phyloP scores from a whole-genome alignment of 2,329 filamentous ascomycete species.

The Trichoderma brevicompactum region DNA sequence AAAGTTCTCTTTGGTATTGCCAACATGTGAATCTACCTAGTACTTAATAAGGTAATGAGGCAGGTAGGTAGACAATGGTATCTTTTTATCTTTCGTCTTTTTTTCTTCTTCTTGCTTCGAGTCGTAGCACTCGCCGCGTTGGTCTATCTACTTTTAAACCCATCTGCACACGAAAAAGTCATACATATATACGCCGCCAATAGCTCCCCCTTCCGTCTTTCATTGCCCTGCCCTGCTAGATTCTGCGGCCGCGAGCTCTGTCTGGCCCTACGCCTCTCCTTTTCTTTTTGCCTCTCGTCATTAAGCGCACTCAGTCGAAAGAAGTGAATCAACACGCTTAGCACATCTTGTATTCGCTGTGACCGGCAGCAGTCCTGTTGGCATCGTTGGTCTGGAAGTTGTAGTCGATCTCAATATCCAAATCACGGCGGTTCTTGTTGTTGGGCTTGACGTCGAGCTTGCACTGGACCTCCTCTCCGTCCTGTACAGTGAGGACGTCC shows the following conservation, averaged over 20 bases:
- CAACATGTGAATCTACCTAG: background rate
- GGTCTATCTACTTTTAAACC: constrained; percentile 28
- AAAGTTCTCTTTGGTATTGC: background rate
- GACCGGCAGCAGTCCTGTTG: constrained; percentile 69
- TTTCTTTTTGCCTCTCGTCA: constrained; percentile 11
- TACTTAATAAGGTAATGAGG: too few species aligned
- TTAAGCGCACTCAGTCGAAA: background rate
- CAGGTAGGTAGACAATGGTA: background rate
- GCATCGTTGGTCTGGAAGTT: constrained; percentile 75
- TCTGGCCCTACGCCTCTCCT: background rate
- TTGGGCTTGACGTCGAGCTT: constrained; percentile 84
- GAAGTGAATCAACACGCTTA: constrained; percentile 41
- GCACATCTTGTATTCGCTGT: constrained; percentile 81
- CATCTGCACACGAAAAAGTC: constrained; percentile 18
- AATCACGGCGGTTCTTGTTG: constrained; percentile 88
- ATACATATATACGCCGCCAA: constrained; percentile 28
- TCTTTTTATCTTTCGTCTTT: constrained; percentile 13
- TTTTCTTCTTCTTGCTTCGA: background rate
- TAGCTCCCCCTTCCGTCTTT: constrained; percentile 12
- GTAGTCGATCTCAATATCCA: constrained; percentile 90
- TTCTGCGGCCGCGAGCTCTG: background rate
- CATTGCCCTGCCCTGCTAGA: background rate
- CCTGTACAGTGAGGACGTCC: constrained; percentile 88
- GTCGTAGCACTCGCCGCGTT: constrained; percentile 14
- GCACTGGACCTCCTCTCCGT: constrained; percentile 78